Conservation (phyloP, 208 protist genomes). For the Balamuthia mandrillaris region DNA sequence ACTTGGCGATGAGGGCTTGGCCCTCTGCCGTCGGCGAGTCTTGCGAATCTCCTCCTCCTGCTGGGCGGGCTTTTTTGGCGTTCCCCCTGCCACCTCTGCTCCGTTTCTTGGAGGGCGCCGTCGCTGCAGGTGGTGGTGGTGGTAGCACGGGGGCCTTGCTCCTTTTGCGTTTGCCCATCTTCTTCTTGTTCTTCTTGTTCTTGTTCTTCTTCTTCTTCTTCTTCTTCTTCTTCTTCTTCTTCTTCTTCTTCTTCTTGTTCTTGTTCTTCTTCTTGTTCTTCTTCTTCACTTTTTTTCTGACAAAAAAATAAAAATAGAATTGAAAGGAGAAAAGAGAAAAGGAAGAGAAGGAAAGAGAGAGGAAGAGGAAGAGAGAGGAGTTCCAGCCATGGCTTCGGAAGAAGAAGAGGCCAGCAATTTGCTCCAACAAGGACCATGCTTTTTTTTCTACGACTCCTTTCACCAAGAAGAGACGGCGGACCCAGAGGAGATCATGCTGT, state of each 20-base stretch:
- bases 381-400: no score
- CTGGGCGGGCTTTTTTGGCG: neutral
- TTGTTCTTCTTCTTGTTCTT: neutral
- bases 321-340: no score
- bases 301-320: no score
- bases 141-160: neutral
- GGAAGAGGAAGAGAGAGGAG: no score
- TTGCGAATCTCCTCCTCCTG: no score
- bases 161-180: neutral
- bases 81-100: neutral
- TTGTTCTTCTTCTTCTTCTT: neutral
- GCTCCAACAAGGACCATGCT: no score
- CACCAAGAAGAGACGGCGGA: constrained; percentile 21
- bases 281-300: no score
- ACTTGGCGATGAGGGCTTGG: neutral
- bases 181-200: neutral
- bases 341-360: no score
- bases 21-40: no score
- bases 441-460: constrained; percentile 26
- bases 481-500: constrained; percentile 18
- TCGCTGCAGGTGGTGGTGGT: neutral
- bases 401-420: no score
- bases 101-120: neutral
- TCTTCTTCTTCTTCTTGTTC: neutral
- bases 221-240: neutral